A percentile compares a stretch with the other conserved stretches of the same genome.
phyloP scores from a whole-genome alignment of 139 green algal genomes.

The Zygnema circumcarinatum region DNA sequence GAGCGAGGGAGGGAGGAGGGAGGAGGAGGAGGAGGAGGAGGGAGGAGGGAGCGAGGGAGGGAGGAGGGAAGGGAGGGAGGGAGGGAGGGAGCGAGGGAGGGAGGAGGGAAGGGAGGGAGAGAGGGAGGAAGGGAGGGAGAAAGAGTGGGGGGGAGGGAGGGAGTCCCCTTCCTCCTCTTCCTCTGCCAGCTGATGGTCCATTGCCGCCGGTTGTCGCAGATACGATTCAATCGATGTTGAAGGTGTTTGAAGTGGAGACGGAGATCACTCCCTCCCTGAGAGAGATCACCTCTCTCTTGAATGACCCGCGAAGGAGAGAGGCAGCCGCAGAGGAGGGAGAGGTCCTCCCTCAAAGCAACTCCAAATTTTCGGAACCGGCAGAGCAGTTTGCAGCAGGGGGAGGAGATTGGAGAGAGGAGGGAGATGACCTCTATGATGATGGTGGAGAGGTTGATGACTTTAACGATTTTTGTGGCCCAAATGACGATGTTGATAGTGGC shows the following conservation, averaged over 20 bases:
- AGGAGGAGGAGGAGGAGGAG: too few species aligned
- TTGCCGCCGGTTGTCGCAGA: too few species aligned
- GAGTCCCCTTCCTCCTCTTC: too few species aligned
- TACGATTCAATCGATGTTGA: constrained; percentile 2
- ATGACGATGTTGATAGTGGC: constrained; percentile 11
- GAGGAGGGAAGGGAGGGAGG: too few species aligned
- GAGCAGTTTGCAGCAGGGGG: not conserved
- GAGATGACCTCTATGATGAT: not conserved
- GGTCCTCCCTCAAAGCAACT: not conserved
- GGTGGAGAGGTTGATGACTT: not conserved
- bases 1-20: too few species aligned
- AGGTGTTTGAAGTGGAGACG: not conserved
- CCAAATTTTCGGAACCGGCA: not conserved
- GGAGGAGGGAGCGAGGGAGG: too few species aligned
- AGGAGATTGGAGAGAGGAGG: not conserved
- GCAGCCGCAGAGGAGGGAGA: not conserved
- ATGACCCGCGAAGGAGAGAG: not conserved
- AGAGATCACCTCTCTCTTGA: constrained; percentile 40
- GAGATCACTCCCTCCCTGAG: constrained; percentile 58
- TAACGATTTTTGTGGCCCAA: not conserved
- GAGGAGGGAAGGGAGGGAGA: too few species aligned
- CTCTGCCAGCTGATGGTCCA: too few species aligned
- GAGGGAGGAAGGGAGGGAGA: too few species aligned
- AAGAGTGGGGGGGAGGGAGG: too few species aligned
- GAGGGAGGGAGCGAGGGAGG: too few species aligned